These are phyloP conservation scores for Pichia norvegensis DNA, from an alignment of 1,139 yeast genomes.

Conservation along the genomic window DNA sequence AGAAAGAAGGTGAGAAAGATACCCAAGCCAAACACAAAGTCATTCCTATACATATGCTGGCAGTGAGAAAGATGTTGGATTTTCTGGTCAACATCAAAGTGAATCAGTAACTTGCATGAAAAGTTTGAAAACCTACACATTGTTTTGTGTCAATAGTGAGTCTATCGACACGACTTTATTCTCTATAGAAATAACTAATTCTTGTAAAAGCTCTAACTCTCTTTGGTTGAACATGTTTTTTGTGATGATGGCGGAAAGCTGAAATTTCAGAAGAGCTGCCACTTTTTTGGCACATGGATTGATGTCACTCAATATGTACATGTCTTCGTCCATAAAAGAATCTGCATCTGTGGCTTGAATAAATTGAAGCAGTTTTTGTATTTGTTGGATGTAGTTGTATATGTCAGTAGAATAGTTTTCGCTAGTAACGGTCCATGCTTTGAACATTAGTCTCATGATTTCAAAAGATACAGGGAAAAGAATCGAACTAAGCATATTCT, in stretches of 20 bases:
- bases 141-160: not conserved
- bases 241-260: not conserved
- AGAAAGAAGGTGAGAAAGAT: constrained; percentile 6
- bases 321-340: not conserved
- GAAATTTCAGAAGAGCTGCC: constrained; percentile 7
- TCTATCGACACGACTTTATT: not conserved
- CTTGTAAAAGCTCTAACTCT: constrained; percentile 2
- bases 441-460: constrained; percentile 3
- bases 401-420: not conserved
- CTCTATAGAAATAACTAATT: not conserved
- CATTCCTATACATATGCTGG: constrained; percentile 80
- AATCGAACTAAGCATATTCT: not conserved
- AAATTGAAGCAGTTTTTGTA: constrained; percentile 1
- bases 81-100: constrained; percentile 36
- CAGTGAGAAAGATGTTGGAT: constrained; percentile 61
- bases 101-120: constrained; percentile 13
- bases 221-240: not conserved
- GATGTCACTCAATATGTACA: not conserved
- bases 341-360: not conserved
- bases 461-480: constrained; percentile 7
- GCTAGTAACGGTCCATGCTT: constrained; percentile 4
- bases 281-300: constrained; percentile 2
- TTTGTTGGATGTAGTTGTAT: constrained; percentile 1
- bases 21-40: constrained; percentile 24
- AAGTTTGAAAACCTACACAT: not conserved